Conservation (phyloP, 352 stramenopile genomes). For the Pythium volutum region DNA sequence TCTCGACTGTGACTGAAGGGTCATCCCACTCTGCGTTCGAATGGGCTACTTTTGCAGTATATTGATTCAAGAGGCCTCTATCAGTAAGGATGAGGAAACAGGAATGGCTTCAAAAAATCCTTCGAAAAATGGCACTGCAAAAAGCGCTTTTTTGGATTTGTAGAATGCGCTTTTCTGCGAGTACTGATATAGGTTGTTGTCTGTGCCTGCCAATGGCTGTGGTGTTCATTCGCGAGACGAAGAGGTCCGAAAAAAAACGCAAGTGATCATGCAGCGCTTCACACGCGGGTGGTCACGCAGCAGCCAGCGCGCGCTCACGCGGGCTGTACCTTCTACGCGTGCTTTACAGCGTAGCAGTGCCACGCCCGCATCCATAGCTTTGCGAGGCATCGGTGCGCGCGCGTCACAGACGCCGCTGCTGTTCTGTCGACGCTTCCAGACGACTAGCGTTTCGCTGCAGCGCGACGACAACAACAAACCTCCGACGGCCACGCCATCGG, state of each 20-base stretch:
- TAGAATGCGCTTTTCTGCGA: too few relatives aligned
- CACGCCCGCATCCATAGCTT: too few relatives aligned
- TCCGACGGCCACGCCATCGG: neutral
- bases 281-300: constrained; percentile 3
- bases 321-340: neutral
- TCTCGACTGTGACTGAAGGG: neutral
- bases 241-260: too few relatives aligned
- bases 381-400: too few relatives aligned
- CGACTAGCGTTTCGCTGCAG: constrained; percentile 5
- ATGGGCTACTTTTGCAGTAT: neutral
- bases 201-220: neutral
- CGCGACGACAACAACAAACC: constrained; percentile 10
- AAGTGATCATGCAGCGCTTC: constrained; percentile 14
- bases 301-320: neutral
- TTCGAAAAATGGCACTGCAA: constrained; percentile 3
- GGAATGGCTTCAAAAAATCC: constrained; percentile 10
- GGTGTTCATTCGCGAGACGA: neutral
- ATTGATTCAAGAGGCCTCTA: neutral
- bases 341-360: neutral
- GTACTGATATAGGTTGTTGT: constrained; percentile 10
- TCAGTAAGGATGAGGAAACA: neutral
- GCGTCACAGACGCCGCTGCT: neutral
- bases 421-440: constrained; percentile 11
- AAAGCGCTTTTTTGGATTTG: neutral
- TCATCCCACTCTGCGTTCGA: neutral